A percentile compares a stretch with the other conserved stretches of the same genome.
These are phyloP conservation scores for Hemileccinum impolitum DNA, from an alignment of 768 basidiomycete genomes.

Conservation along the genomic window DNA sequence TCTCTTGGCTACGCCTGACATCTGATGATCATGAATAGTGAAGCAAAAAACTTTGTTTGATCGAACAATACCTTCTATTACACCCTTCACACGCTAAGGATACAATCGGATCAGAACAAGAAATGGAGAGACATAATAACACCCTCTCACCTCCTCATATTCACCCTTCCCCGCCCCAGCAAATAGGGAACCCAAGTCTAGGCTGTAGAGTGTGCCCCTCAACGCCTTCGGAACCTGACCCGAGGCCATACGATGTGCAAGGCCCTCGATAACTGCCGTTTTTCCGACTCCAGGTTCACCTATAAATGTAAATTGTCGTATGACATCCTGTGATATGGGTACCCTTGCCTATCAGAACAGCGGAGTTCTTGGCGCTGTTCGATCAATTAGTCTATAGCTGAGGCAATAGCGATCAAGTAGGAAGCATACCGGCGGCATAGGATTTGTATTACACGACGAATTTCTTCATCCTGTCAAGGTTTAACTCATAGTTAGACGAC, in stretches of 20 bases:
- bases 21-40: background rate
- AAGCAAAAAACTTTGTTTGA: background rate
- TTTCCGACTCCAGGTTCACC: slow-evolving; percentile 11
- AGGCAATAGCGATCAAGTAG: no score
- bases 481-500: background rate
- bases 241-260: slow-evolving; percentile 3
- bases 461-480: slow-evolving; percentile 4
- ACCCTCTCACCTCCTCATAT: background rate
- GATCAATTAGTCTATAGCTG: background rate
- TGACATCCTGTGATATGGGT: background rate
- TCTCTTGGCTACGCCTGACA: slow-evolving; percentile 10
- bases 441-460: slow-evolving; percentile 6
- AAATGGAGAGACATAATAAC: no score
- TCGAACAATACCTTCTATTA: slow-evolving; percentile 2
- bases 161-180: slow-evolving; percentile 10
- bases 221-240: slow-evolving; percentile 6
- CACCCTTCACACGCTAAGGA: slow-evolving; percentile 7
- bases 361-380: slow-evolving; percentile 7
- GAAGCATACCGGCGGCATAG: slow-evolving; percentile 5
- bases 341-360: slow-evolving; percentile 4
- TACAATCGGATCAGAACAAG: no score
- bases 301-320: background rate
- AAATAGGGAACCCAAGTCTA: slow-evolving; percentile 7
- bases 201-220: slow-evolving; percentile 5
- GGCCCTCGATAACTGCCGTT: slow-evolving; percentile 6